Percentiles rank a stretch among this genome's conserved stretches.
phyloP scores from a whole-genome alignment of 805 yeast genomes.

The Metschnikowia arizonensis region DNA sequence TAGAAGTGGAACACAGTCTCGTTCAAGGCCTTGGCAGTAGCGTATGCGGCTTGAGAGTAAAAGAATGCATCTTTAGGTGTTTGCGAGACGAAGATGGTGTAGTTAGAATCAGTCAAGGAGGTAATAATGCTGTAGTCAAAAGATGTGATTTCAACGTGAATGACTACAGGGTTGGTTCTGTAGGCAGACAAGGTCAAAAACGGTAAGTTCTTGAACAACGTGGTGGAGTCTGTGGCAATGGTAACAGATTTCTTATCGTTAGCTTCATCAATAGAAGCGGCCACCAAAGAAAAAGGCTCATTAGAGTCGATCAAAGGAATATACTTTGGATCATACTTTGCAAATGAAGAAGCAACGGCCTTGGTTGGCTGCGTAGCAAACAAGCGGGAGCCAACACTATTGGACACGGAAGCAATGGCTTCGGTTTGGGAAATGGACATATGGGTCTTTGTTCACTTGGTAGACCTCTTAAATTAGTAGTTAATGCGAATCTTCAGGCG shows the following conservation, averaged over 20 bases:
- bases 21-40: slow-evolving; percentile 45
- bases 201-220: slow-evolving; percentile 59
- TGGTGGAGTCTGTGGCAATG: slow-evolving; percentile 49
- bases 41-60: slow-evolving; percentile 55
- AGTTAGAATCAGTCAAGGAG: slow-evolving; percentile 67
- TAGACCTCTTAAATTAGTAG: background rate
- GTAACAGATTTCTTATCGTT: slow-evolving; percentile 24
- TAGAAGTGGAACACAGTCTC: slow-evolving; percentile 74
- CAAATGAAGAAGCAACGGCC: slow-evolving; percentile 34
- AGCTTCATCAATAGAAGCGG: slow-evolving; percentile 24
- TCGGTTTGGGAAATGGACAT: slow-evolving; percentile 16
- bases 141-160: slow-evolving; percentile 55
- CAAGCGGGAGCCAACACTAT: slow-evolving; percentile 28
- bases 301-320: slow-evolving; percentile 38
- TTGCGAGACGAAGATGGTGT: slow-evolving; percentile 65
- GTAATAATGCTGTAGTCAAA: slow-evolving; percentile 67
- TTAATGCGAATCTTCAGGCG: background rate
- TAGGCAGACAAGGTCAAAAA: slow-evolving; percentile 42
- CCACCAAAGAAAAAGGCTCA: slow-evolving; percentile 50
- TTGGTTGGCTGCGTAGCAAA: slow-evolving; percentile 47
- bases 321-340: slow-evolving; percentile 23
- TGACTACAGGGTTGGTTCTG: slow-evolving; percentile 43
- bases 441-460: background rate
- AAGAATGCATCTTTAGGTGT: slow-evolving; percentile 48
- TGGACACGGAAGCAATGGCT: slow-evolving; percentile 23